phyloP scores from a whole-genome alignment of 2,329 filamentous ascomycete genomes.

The Chaetomium sp. region DNA sequence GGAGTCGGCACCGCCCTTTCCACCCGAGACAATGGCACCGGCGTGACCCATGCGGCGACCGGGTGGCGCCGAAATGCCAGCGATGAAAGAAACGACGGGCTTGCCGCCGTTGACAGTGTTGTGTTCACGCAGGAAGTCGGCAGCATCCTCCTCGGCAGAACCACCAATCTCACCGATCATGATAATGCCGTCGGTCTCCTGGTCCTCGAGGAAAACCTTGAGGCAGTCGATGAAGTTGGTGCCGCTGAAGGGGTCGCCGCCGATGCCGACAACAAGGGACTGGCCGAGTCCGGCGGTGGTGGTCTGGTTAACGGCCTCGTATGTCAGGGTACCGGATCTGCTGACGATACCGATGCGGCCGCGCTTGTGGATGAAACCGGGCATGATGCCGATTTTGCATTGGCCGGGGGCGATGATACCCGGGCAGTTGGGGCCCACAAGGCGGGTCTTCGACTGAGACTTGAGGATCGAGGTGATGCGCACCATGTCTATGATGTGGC shows the following conservation, averaged over 20 bases:
- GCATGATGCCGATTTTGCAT: constrained; percentile 99
- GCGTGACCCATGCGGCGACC: constrained; percentile 98
- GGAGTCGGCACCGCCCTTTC: constrained; percentile 95
- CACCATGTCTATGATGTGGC: constrained; percentile 73
- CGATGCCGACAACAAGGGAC: constrained; percentile 96
- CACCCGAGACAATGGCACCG: constrained; percentile 93
- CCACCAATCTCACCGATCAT: constrained; percentile 99
- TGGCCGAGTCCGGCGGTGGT: constrained; percentile 94
- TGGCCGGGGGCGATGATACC: constrained; percentile 92
- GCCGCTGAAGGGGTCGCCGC: constrained; percentile 96
- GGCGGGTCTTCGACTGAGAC: constrained; percentile 91
- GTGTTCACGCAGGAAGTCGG: constrained; percentile 87
- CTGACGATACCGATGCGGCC: constrained; percentile 98
- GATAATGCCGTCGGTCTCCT: constrained; percentile 97
- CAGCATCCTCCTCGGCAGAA: constrained; percentile 93
- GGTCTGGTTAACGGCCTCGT: constrained; percentile 99
- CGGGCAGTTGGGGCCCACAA: constrained; percentile 97
- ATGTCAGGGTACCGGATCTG: constrained; percentile 94
- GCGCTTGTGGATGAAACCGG: constrained; percentile 99
- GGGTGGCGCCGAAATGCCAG: constrained; percentile 93
- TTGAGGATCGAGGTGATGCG: constrained; percentile 97
- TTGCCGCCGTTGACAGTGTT: constrained; percentile 81
- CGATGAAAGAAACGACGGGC: constrained; percentile 97
- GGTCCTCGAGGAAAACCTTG: constrained; percentile 90
- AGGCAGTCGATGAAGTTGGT: constrained; percentile 99